Conservation (phyloP, 768 basidiomycete species). For the Mrakia blollopis region DNA sequence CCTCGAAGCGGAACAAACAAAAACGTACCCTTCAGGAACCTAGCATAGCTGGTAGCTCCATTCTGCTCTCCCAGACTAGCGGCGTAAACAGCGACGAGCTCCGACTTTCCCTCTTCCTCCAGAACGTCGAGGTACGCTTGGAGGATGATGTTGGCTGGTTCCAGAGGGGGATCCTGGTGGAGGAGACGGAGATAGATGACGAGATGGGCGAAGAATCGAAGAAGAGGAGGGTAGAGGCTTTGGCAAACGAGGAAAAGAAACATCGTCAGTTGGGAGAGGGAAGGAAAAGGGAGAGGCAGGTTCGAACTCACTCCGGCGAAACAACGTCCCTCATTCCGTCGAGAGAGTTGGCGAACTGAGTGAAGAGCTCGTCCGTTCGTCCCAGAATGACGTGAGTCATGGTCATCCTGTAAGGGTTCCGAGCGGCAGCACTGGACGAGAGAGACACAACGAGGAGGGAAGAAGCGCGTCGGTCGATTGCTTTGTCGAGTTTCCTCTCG, state of each 20-base stretch:
- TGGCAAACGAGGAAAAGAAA: background rate
- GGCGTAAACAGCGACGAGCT: constrained; percentile 90
- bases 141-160: constrained; percentile 72
- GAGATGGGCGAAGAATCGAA: constrained; percentile 84
- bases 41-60: constrained; percentile 84
- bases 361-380: constrained; percentile 58
- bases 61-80: constrained; percentile 78
- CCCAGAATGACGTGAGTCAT: constrained; percentile 73
- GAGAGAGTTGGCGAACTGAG: constrained; percentile 49
- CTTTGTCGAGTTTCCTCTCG: too few relatives aligned
- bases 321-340: constrained; percentile 38
- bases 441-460: background rate
- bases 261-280: background rate
- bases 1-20: background rate
- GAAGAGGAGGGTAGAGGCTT: constrained; percentile 50
- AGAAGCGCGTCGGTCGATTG: constrained; percentile 9
- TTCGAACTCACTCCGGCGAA: constrained; percentile 43
- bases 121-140: constrained; percentile 84
- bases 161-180: constrained; percentile 63
- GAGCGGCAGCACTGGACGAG: background rate
- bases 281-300: background rate
- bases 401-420: constrained; percentile 71
- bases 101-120: constrained; percentile 73
- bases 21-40: constrained; percentile 63
- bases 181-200: constrained; percentile 84